Evolutionary conservation across 805 yeast species (phyloP).

Genomic region (Peterozyma xylosa): DNA sequence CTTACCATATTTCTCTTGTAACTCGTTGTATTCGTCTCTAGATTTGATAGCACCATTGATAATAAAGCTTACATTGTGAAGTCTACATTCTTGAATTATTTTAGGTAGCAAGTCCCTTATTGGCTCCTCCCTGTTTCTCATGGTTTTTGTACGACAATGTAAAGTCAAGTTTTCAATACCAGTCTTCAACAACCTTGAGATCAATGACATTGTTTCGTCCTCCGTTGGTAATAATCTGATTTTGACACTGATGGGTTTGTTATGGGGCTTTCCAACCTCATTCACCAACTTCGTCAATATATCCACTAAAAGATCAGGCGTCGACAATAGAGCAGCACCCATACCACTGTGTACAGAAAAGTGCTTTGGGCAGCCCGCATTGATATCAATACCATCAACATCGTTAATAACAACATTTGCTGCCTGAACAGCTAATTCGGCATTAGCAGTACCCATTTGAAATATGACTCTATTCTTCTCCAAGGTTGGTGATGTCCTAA

Average conservation of each 20-base stretch:
- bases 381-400: constrained; percentile 88
- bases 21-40: constrained; percentile 40
- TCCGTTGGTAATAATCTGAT: constrained; percentile 69
- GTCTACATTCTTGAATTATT: constrained; percentile 54
- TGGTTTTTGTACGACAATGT: constrained; percentile 83
- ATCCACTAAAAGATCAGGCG: constrained; percentile 71
- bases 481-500: constrained; percentile 59
- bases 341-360: constrained; percentile 92
- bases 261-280: constrained; percentile 70
- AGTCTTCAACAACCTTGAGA: constrained; percentile 53
- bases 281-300: constrained; percentile 65
- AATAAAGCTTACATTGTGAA: constrained; percentile 59
- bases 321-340: constrained; percentile 88
- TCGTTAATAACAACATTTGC: constrained; percentile 75
- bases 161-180: constrained; percentile 84
- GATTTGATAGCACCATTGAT: constrained; percentile 73
- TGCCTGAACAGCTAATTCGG: constrained; percentile 83
- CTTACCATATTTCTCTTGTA: constrained; percentile 46
- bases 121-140: constrained; percentile 85
- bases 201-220: constrained; percentile 53
- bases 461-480: constrained; percentile 71
- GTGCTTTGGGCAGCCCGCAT: constrained; percentile 97
- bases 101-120: constrained; percentile 60
- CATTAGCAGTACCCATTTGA: constrained; percentile 84
- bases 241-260: constrained; percentile 84